Conservation (phyloP, 2,329 filamentous ascomycete genomes). For the Emergomyces pasteurianus region DNA sequence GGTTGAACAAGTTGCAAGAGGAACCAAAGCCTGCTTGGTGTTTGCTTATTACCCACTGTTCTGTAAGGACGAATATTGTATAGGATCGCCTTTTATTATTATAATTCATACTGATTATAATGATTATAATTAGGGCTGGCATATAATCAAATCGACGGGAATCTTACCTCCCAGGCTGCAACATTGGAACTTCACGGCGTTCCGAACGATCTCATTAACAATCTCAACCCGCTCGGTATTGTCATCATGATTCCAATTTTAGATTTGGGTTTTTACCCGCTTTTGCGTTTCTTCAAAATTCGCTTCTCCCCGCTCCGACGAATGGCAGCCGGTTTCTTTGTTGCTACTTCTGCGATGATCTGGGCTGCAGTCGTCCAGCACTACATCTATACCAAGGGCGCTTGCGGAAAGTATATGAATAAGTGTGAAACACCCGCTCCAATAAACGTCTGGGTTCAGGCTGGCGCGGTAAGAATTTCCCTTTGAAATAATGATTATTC, state of each 20-base stretch:
- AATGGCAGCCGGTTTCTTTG: constrained; percentile 45
- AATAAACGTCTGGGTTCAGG: constrained; percentile 5
- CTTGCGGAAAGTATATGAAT: constrained; percentile 47
- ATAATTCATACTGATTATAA: too few relatives aligned
- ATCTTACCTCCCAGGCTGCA: constrained; percentile 36
- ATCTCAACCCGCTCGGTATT: constrained; percentile 49
- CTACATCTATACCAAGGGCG: constrained; percentile 46
- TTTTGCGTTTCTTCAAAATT: constrained; percentile 40
- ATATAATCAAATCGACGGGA: constrained; percentile 35
- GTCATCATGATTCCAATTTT: constrained; percentile 47
- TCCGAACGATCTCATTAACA: constrained; percentile 49
- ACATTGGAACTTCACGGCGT: constrained; percentile 44
- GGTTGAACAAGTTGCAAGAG: constrained; percentile 65
- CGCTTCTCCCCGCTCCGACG: constrained; percentile 46
- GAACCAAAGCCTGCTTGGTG: constrained; percentile 56
- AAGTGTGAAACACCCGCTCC: constrained; percentile 31
- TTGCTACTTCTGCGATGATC: constrained; percentile 41
- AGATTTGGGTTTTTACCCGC: constrained; percentile 41
- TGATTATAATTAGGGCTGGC: constrained; percentile 23
- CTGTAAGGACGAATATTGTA: constrained; percentile 35
- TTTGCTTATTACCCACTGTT: constrained; percentile 47
- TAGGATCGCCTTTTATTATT: too few relatives aligned
- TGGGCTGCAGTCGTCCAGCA: constrained; percentile 47
- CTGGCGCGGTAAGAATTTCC: constrained; percentile 1
- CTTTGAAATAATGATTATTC: background rate